Percentiles rank a stretch among this genome's conserved stretches.
phyloP scores from a whole-genome alignment of 1,284 basidiomycete species.

The Cutaneotrichosporon curvatum region DNA sequence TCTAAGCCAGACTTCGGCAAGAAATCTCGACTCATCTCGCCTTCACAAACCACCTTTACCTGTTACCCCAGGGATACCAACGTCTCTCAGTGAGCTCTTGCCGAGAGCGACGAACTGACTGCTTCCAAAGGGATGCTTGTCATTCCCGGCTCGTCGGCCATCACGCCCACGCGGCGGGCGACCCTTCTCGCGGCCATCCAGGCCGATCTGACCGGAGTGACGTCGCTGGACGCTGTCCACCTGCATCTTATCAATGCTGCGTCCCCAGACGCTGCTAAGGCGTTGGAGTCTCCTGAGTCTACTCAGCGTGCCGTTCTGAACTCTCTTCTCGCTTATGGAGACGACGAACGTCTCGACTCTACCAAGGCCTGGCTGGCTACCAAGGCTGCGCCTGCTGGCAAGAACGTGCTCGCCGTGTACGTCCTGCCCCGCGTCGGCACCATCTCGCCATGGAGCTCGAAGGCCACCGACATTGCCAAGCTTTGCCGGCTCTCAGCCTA shows the following conservation, averaged over 20 bases:
- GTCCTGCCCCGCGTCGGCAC: constrained; percentile 72
- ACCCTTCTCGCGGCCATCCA: constrained; percentile 62
- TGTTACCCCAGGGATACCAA: background rate
- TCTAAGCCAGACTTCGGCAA: constrained; percentile 3
- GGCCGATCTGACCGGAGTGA: constrained; percentile 52
- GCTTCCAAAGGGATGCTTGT: constrained; percentile 44
- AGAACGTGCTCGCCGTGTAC: constrained; percentile 55
- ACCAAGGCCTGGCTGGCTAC: constrained; percentile 35
- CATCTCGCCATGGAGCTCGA: constrained; percentile 93
- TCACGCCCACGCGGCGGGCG: constrained; percentile 62
- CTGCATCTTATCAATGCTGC: constrained; percentile 73
- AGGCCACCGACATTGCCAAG: constrained; percentile 89
- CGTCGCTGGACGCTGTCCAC: constrained; percentile 73
- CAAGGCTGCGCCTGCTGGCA: constrained; percentile 9
- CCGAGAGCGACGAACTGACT: no score
- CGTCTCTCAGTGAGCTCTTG: constrained; percentile 4
- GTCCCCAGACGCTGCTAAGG: constrained; percentile 50
- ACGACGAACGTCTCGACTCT: constrained; percentile 51
- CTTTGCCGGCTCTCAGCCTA: constrained; percentile 70
- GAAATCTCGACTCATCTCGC: no score
- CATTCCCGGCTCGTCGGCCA: constrained; percentile 63
- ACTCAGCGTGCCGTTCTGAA: constrained; percentile 56
- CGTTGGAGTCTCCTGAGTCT: constrained; percentile 52
- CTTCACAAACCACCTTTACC: no score
- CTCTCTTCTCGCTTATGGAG: constrained; percentile 79